Conservation (phyloP, 306 rosid genomes). For the Cucumis melo region DNA sequence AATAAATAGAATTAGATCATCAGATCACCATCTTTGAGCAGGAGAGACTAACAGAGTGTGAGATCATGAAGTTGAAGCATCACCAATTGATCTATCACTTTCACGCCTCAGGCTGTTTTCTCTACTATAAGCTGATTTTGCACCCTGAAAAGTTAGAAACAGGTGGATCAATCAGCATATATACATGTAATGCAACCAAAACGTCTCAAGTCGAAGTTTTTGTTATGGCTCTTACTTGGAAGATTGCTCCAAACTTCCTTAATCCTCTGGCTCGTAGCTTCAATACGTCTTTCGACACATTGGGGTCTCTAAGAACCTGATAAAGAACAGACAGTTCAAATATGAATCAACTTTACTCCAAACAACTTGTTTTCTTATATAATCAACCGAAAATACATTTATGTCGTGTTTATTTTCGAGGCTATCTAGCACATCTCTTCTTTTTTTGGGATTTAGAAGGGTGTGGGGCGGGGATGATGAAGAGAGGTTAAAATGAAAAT, state of each 20-base stretch:
- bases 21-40: background rate
- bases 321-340: slow-evolving; percentile 1
- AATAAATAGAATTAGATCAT: background rate
- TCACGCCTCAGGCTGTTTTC: slow-evolving; percentile 82
- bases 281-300: slow-evolving; percentile 55
- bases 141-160: slow-evolving; percentile 51
- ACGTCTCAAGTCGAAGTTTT: background rate
- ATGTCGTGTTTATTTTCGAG: background rate
- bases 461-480: background rate
- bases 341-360: background rate
- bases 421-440: background rate
- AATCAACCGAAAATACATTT: background rate
- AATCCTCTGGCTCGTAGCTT: slow-evolving; percentile 52
- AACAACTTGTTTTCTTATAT: background rate
- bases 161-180: background rate
- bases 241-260: slow-evolving; percentile 62
- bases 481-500: background rate
- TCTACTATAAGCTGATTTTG: slow-evolving; percentile 49
- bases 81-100: slow-evolving; percentile 4
- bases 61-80: slow-evolving; percentile 38
- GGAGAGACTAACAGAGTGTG: background rate
- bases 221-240: slow-evolving; percentile 41
- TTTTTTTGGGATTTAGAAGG: background rate
- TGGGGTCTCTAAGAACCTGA: slow-evolving; percentile 78
- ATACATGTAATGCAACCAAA: background rate